Conservation (phyloP, 1,284 basidiomycete genomes). For the Ceratobasidium sp. region DNA sequence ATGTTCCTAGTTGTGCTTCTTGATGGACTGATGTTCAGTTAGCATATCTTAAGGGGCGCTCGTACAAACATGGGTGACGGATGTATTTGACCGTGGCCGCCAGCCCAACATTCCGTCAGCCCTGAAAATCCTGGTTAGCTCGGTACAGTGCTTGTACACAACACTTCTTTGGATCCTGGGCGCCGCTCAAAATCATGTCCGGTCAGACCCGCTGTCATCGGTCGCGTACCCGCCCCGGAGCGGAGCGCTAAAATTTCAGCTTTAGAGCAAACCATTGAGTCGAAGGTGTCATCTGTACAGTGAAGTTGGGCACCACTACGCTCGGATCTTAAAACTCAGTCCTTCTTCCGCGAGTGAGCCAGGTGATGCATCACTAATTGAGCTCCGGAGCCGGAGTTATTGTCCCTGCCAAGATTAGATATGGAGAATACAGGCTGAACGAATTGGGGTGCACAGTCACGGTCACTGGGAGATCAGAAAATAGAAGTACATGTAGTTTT, state of each 20-base stretch:
- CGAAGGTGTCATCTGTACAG: background rate
- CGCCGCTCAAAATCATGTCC: background rate
- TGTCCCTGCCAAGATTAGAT: background rate
- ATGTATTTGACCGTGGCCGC: background rate
- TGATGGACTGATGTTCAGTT: too few relatives aligned
- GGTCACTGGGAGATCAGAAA: too few relatives aligned
- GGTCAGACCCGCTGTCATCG: background rate
- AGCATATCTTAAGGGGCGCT: too few relatives aligned
- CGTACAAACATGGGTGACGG: background rate
- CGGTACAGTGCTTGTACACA: background rate
- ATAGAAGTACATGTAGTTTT: too few relatives aligned
- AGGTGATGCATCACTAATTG: background rate
- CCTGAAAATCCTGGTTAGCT: background rate
- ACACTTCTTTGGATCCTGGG: background rate
- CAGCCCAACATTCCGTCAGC: background rate
- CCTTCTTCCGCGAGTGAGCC: background rate
- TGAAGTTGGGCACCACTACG: background rate
- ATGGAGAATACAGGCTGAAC: background rate
- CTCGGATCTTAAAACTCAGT: background rate
- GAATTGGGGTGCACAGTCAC: too few relatives aligned
- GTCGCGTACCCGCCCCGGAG: background rate
- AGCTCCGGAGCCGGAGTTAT: background rate
- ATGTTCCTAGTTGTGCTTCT: too few relatives aligned
- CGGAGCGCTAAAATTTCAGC: background rate
- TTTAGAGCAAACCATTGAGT: background rate